A percentile compares a stretch with the other conserved stretches of the same genome.
phyloP scores from a whole-genome alignment of 75 land plant genomes.

The Cupressus sempervirens region DNA sequence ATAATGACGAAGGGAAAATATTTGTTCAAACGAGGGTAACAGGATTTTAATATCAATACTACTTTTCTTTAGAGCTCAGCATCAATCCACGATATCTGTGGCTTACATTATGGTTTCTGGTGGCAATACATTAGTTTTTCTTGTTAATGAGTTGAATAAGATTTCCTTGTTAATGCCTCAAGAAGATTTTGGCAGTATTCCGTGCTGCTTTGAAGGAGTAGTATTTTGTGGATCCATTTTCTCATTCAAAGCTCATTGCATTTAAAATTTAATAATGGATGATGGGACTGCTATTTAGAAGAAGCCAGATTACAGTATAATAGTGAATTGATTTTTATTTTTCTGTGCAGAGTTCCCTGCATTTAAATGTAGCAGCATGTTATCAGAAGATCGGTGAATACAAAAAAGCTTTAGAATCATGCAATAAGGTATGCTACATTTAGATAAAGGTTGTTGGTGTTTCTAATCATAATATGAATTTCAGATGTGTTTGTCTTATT shows the following conservation, averaged over 20 bases:
- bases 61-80: background rate
- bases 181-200: background rate
- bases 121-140: background rate
- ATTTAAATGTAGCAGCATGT: constrained; percentile 95
- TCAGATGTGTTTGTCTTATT: background rate
- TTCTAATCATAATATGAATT: background rate
- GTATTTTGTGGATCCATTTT: background rate
- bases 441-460: background rate
- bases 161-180: background rate
- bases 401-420: constrained; percentile 78
- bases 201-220: background rate
- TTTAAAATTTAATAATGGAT: background rate
- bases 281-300: background rate
- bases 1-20: constrained; percentile 83
- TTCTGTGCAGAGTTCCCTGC: constrained; percentile 59
- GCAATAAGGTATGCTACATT: constrained; percentile 65
- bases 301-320: background rate
- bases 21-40: constrained; percentile 61
- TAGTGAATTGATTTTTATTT: background rate
- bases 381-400: constrained; percentile 72
- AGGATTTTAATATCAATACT: constrained; percentile 10
- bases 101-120: background rate
- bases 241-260: background rate
- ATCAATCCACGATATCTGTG: background rate
- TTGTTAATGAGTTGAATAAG: background rate